These are phyloP conservation scores for Thermoascus crustaceus DNA, from an alignment of 2,329 filamentous ascomycete species.

Conservation along the genomic window DNA sequence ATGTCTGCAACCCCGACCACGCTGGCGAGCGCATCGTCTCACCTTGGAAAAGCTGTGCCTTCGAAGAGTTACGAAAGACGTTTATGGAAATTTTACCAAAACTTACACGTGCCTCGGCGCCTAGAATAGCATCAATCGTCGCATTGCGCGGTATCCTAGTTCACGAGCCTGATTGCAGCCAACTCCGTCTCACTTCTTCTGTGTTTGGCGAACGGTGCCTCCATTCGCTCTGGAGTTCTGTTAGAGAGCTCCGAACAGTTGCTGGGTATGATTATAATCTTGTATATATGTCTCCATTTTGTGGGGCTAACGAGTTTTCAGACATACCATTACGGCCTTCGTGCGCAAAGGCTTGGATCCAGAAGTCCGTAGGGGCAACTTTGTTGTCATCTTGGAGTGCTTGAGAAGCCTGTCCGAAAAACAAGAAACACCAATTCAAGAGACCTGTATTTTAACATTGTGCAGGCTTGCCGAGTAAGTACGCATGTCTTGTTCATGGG, in stretches of 20 bases:
- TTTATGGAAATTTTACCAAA: constrained; percentile 35
- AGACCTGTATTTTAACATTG: constrained; percentile 79
- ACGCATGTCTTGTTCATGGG: background rate
- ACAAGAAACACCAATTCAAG: constrained; percentile 59
- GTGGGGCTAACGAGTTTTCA: constrained; percentile 22
- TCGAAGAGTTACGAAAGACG: constrained; percentile 33
- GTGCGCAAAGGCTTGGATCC: constrained; percentile 43
- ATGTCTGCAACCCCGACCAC: constrained; percentile 29
- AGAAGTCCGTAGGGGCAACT: constrained; percentile 53
- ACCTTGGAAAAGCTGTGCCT: constrained; percentile 13
- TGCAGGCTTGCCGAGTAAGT: constrained; percentile 67
- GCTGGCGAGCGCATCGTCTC: constrained; percentile 9
- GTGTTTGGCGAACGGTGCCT: constrained; percentile 71
- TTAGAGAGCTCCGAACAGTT: constrained; percentile 75
- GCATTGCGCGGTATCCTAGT: constrained; percentile 60
- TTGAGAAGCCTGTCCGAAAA: constrained; percentile 66
- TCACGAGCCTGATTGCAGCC: constrained; percentile 53
- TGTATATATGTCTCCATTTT: constrained; percentile 4
- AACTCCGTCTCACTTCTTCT: constrained; percentile 61
- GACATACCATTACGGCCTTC: constrained; percentile 59
- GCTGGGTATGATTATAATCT: constrained; percentile 52
- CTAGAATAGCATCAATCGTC: constrained; percentile 63
- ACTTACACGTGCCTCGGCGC: constrained; percentile 45
- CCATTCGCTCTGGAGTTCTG: constrained; percentile 70
- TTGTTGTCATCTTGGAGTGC: constrained; percentile 60